These are phyloP conservation scores for Santalum album DNA, from an alignment of 164 flowering plant genomes.

Conservation along the genomic window DNA sequence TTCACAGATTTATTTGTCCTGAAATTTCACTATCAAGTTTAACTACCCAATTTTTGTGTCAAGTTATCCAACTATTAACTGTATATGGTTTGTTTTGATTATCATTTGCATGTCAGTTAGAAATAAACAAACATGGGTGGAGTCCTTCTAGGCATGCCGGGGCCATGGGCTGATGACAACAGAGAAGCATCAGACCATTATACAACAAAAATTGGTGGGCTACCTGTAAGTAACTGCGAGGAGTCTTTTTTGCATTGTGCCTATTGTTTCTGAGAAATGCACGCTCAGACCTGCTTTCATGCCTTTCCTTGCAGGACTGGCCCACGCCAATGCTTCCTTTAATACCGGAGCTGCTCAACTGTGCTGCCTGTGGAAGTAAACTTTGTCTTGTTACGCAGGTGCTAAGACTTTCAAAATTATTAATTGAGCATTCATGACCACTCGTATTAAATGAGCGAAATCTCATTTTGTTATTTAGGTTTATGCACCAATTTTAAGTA, in stretches of 20 bases:
- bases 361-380: slow-evolving; percentile 44
- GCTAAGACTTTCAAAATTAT: not conserved
- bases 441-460: not conserved
- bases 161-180: slow-evolving; percentile 72
- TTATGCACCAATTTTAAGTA: slow-evolving; percentile 61
- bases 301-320: slow-evolving; percentile 52
- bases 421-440: not conserved
- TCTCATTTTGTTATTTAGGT: slow-evolving; percentile 28
- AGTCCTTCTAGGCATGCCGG: slow-evolving; percentile 77
- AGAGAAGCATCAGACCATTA: slow-evolving; percentile 66
- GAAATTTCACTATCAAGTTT: not conserved
- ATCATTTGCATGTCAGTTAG: not conserved
- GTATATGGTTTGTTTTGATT: not conserved
- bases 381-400: slow-evolving; percentile 54
- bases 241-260: not conserved
- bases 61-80: not conserved
- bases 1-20: not conserved
- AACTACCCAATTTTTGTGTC: not conserved
- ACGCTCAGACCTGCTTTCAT: not conserved
- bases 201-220: slow-evolving; percentile 84
- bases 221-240: slow-evolving; percentile 46
- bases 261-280: not conserved
- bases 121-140: slow-evolving; percentile 27
- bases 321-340: slow-evolving; percentile 28
- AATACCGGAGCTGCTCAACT: slow-evolving; percentile 33